phyloP scores from a whole-genome alignment of 2,329 filamentous ascomycete species.

The Zymoseptoria passerinii region DNA sequence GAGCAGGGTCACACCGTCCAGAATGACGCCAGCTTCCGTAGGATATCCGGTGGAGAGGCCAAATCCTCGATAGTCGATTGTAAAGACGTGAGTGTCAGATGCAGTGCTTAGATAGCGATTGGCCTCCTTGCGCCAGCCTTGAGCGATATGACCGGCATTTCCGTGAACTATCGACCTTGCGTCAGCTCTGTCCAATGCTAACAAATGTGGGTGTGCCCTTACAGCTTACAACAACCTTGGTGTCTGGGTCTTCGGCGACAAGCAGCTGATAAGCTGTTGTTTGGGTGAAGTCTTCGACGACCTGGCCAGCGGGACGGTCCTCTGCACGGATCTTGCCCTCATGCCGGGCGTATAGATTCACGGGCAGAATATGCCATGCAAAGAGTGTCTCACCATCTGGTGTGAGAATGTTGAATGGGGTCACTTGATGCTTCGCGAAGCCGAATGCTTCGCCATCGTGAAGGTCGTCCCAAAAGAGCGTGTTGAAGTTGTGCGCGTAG shows the following conservation, averaged over 20 bases:
- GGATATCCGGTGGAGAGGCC: conserved; percentile 73
- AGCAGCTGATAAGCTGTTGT: conserved; percentile 46
- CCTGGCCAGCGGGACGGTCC: conserved; percentile 40
- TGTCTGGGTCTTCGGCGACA: conserved; percentile 41
- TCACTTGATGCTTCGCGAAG: conserved; percentile 81
- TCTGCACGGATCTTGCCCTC: conserved; percentile 49
- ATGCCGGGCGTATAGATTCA: conserved; percentile 66
- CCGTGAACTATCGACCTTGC: conserved; percentile 30
- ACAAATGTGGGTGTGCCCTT: conserved; percentile 12
- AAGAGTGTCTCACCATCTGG: conserved; percentile 70
- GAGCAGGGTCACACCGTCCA: conserved; percentile 65
- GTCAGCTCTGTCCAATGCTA: conserved; percentile 1
- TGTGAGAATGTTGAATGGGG: conserved; percentile 70
- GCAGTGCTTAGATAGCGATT: conserved; percentile 70
- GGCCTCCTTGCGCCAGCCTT: conserved; percentile 64
- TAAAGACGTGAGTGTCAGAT: conserved; percentile 69
- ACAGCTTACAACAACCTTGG: conserved; percentile 50
- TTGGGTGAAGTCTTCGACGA: conserved; percentile 37
- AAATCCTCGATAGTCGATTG: conserved; percentile 86
- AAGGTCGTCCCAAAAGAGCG: conserved; percentile 63
- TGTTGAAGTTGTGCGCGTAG: conserved; percentile 74
- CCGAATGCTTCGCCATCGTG: conserved; percentile 74
- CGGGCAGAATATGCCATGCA: conserved; percentile 82
- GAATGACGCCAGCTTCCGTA: conserved; percentile 70
- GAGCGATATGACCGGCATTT: conserved; percentile 81